Conservation (phyloP, 805 yeast genomes). For the Cyberlindnera suaveolens region DNA sequence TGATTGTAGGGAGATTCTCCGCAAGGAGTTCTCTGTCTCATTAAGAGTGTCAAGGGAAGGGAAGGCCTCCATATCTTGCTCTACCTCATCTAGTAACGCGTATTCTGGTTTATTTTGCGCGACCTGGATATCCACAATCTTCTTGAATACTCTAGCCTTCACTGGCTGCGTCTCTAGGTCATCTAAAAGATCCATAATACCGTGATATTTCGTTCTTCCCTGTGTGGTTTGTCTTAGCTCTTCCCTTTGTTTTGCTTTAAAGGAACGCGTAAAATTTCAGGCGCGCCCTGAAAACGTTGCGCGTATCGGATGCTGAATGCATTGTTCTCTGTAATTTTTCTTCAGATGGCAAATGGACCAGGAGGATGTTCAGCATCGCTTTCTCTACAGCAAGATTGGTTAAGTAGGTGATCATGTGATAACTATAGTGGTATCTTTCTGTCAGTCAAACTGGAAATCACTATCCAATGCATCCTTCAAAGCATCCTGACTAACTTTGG, state of each 20-base stretch:
- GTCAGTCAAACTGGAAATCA: conserved; percentile 2
- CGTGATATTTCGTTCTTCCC: no score
- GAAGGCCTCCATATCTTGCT: neutral
- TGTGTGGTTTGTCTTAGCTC: no score
- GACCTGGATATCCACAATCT: conserved; percentile 8
- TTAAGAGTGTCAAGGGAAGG: no score
- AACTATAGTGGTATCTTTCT: neutral
- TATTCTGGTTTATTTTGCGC: neutral
- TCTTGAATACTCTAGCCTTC: conserved; percentile 17
- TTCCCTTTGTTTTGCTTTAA: no score
- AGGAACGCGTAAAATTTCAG: no score
- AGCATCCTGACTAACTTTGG: conserved; percentile 22
- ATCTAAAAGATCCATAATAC: conserved; percentile 19
- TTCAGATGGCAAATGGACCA: no score
- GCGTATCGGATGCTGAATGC: no score
- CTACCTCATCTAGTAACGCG: neutral
- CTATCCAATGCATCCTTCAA: conserved; percentile 20
- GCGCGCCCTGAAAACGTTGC: no score
- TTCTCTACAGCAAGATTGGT: no score
- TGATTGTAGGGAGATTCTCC: neutral
- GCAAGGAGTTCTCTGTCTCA: neutral
- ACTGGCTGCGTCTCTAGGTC: conserved; percentile 14
- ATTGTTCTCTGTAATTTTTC: no score
- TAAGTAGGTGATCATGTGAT: no score
- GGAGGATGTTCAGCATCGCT: no score